A percentile compares a stretch with the other conserved stretches of the same genome.
phyloP scores from a whole-genome alignment of 1,139 yeast species.

The Kodamaea alishanica region DNA sequence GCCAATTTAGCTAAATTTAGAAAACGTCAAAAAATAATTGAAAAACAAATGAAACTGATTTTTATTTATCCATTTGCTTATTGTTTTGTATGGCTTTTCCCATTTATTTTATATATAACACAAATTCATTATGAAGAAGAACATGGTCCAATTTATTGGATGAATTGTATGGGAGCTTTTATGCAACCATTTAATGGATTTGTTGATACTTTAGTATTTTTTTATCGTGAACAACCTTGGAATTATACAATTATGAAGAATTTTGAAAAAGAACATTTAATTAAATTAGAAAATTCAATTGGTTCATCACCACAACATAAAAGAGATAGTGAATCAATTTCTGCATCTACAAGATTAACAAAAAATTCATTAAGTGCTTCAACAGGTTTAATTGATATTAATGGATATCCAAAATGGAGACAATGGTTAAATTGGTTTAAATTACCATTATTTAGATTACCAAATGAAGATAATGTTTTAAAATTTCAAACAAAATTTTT shows the following conservation, averaged over 20 bases:
- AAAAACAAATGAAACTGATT: constrained; percentile 74
- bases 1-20: constrained; percentile 60
- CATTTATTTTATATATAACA: constrained; percentile 66
- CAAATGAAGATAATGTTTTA: constrained; percentile 33
- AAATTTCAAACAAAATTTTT: constrained; percentile 27
- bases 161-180: constrained; percentile 64
- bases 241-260: constrained; percentile 41
- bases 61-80: constrained; percentile 85
- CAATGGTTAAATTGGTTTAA: constrained; percentile 27
- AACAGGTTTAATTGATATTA: constrained; percentile 22
- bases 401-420: constrained; percentile 35
- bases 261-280: constrained; percentile 35
- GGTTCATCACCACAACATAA: constrained; percentile 1
- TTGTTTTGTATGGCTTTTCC: constrained; percentile 75
- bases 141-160: constrained; percentile 58
- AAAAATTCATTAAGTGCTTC: constrained; percentile 26
- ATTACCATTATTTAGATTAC: constrained; percentile 45
- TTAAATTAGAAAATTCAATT: constrained; percentile 24
- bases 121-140: constrained; percentile 49
- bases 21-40: constrained; percentile 59
- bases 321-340: constrained; percentile 20
- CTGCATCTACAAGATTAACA: constrained; percentile 26
- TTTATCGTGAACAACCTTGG: constrained; percentile 80
- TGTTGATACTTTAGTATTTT: constrained; percentile 72
- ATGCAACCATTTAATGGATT: constrained; percentile 80